Evolutionary conservation across 441 rosid genomes (phyloP).

Genomic region (Flueggea neowawraea): DNA sequence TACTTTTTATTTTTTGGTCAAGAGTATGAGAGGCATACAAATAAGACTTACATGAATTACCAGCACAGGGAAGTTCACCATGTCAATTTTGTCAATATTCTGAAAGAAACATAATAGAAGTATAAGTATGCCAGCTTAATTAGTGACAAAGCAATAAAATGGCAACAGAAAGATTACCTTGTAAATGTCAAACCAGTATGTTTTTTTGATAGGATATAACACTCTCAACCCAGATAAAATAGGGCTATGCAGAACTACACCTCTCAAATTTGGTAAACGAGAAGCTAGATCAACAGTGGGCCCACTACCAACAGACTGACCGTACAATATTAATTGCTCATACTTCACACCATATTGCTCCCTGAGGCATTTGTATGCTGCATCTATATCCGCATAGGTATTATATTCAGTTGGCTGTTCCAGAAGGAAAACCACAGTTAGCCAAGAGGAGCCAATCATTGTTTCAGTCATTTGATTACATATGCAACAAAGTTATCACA

Average conservation of each 20-base stretch:
- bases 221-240: conserved; percentile 92
- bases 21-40: conserved; percentile 3
- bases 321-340: conserved; percentile 80
- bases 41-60: conserved; percentile 74
- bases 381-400: conserved; percentile 84
- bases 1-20: too few species aligned
- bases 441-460: too few species aligned
- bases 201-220: conserved; percentile 79
- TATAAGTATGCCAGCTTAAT: background rate
- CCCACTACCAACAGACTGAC: conserved; percentile 97
- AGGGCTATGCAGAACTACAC: conserved; percentile 96
- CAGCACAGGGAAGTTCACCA: conserved; percentile 72
- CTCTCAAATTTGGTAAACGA: conserved; percentile 63
- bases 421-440: conserved; percentile 8
- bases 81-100: conserved; percentile 86
- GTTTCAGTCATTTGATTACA: too few species aligned
- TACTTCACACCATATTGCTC: conserved; percentile 74
- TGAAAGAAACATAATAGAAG: conserved; percentile 22
- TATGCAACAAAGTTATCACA: background rate
- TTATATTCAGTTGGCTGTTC: conserved; percentile 88
- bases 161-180: conserved; percentile 42
- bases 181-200: conserved; percentile 96
- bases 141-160: background rate
- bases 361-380: conserved; percentile 73
- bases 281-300: conserved; percentile 90